Conservation (phyloP, 2,329 filamentous ascomycete genomes). For the Colletotrichum ledebouriae region DNA sequence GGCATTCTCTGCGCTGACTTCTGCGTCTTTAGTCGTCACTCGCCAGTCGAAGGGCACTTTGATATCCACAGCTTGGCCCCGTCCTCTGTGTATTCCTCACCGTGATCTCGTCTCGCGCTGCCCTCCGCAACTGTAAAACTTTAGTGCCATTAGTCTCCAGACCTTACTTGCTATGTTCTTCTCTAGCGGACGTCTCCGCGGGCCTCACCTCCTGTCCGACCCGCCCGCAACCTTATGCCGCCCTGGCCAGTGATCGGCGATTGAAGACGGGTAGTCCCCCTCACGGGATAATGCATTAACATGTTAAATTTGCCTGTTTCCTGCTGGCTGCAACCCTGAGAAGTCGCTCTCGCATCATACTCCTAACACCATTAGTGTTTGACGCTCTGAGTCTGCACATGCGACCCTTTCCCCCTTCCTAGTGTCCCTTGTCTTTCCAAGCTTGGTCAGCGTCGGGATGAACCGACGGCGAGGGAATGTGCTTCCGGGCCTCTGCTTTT, state of each 20-base stretch:
- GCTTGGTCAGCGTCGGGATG: conserved; percentile 51
- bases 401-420: conserved; percentile 7
- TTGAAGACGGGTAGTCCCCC: conserved; percentile 3
- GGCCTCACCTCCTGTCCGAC: conserved; percentile 35
- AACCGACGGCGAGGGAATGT: conserved; percentile 57
- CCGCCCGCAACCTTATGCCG: conserved; percentile 32
- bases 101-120: conserved; percentile 28
- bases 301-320: conserved; percentile 10
- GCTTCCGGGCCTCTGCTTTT: conserved; percentile 60
- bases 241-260: conserved; percentile 8
- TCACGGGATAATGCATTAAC: conserved; percentile 14
- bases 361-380: conserved; percentile 23
- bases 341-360: background rate
- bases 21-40: conserved; percentile 30
- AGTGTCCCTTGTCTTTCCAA: conserved; percentile 34
- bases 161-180: background rate
- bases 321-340: conserved; percentile 1
- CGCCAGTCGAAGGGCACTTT: background rate
- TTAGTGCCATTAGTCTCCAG: background rate
- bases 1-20: conserved; percentile 17
- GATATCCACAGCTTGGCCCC: conserved; percentile 19
- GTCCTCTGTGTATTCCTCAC: conserved; percentile 8
- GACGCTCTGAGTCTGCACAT: background rate
- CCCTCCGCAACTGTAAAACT: conserved; percentile 24
- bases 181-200: background rate